Evolutionary conservation across 2,329 filamentous ascomycete genomes (phyloP), one percentile per base, ranked within the genome.

Genomic region (Xylaria sp.): DNA sequence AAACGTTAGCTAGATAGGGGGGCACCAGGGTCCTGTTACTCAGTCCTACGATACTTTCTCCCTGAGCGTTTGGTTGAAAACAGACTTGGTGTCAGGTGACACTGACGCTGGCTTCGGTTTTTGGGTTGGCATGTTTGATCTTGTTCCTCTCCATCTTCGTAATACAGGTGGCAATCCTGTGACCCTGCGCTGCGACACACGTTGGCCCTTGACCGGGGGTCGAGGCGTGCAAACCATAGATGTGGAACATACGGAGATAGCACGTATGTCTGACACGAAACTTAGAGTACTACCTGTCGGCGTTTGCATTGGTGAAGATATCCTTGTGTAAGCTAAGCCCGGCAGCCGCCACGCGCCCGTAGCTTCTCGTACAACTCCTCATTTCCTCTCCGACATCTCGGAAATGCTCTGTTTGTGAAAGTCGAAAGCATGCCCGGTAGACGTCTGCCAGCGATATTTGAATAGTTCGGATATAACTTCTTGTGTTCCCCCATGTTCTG

Each of bases 381-480:
- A 0, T 86, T 83, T 60, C 87, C 87, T 81, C 54, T 86, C 85
- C 0, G 82, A 80, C 81, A 63, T 86, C 87, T 89, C 86, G 56
- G 87, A 87, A 0, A 88, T 89, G 51, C 85, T 84, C 67, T 84
- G 85, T 74, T 89, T 81, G 5, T 80, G 72, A 73, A 83, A 87
- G 72, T 87, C 86, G 70, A 88, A 91, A 3, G 83, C 77, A 76
- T 92, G 90, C 0, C 90, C 89, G 1, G 83, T 85, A 73, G 89
- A 90, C 41, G 78, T 87, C 23, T 77, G 85, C 73, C 85, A 82
- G 1, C 88, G 85, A 41, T 81, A 78, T 34, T 79, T 79, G 76
- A 88, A 91, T 1, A 91, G 80, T 60, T 80, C 0, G 80, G 81
- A 59, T 88, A 88, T 44, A 76, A 78, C 8, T 70, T 72, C 72